Evolutionary conservation across 83 land plant species (phyloP).

Genomic region (Picea abies): DNA sequence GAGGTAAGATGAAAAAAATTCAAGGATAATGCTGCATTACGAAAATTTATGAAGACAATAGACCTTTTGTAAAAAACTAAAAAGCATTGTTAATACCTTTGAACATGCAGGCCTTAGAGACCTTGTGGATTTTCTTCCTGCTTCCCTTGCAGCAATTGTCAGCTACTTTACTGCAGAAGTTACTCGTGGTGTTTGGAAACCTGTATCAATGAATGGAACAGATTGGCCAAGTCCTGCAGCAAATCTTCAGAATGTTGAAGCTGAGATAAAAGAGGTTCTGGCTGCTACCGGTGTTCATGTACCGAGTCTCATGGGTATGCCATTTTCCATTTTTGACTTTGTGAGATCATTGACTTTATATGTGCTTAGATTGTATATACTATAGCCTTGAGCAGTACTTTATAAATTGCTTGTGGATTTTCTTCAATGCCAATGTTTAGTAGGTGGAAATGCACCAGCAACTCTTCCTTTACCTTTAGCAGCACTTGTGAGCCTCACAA

Average conservation of each 20-base stretch:
- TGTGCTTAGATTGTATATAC: background rate
- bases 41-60: background rate
- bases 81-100: background rate
- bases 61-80: background rate
- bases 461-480: constrained; percentile 87
- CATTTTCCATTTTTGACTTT: background rate
- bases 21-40: too few species aligned
- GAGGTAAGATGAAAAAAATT: too few species aligned
- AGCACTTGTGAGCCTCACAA: constrained; percentile 77
- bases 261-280: constrained; percentile 74
- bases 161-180: constrained; percentile 79
- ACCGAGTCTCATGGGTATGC: constrained; percentile 23
- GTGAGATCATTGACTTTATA: background rate
- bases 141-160: constrained; percentile 65
- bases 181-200: constrained; percentile 82
- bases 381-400: background rate
- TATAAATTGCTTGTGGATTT: constrained; percentile 8
- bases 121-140: constrained; percentile 82
- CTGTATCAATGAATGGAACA: constrained; percentile 81
- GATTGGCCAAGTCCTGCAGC: constrained; percentile 97
- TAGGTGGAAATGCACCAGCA: constrained; percentile 44
- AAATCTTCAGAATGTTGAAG: constrained; percentile 54
- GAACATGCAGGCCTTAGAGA: constrained; percentile 70
- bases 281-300: constrained; percentile 65
- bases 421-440: background rate